phyloP scores from a whole-genome alignment of 2,329 filamentous ascomycete species.

The Chalaropsis thielavioides region DNA sequence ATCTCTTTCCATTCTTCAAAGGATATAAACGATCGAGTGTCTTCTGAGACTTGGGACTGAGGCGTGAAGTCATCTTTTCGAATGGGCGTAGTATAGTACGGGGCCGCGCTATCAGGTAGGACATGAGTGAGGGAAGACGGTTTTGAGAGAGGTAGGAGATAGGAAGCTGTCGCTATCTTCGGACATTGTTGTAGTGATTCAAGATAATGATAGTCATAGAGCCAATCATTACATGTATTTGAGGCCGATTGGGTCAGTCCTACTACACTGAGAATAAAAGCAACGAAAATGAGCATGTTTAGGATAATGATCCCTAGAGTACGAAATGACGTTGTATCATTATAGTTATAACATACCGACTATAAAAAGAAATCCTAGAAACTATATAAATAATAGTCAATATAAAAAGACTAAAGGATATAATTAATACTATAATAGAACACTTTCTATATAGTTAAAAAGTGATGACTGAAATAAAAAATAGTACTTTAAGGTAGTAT shows the following conservation, averaged over 20 bases:
- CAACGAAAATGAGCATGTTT: neutral
- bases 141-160: neutral
- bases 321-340: neutral
- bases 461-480: neutral
- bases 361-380: neutral
- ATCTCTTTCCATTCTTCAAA: conserved; percentile 17
- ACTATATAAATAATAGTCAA: neutral
- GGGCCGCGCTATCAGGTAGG: neutral
- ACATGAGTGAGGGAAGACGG: neutral
- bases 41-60: neutral
- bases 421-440: no score
- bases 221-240: neutral
- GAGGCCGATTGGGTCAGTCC: neutral
- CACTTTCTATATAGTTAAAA: no score
- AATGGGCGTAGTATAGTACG: neutral
- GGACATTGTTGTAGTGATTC: neutral
- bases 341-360: neutral
- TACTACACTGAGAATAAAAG: neutral
- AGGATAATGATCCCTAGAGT: neutral
- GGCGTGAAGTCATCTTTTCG: neutral
- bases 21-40: neutral
- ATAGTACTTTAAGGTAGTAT: no score
- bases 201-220: neutral
- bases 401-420: neutral
- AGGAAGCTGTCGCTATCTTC: neutral